Percentiles rank a stretch among this genome's conserved stretches.
Evolutionary conservation across 352 stramenopile genomes (phyloP).

Genomic region (Globisporangium spiculum): DNA sequence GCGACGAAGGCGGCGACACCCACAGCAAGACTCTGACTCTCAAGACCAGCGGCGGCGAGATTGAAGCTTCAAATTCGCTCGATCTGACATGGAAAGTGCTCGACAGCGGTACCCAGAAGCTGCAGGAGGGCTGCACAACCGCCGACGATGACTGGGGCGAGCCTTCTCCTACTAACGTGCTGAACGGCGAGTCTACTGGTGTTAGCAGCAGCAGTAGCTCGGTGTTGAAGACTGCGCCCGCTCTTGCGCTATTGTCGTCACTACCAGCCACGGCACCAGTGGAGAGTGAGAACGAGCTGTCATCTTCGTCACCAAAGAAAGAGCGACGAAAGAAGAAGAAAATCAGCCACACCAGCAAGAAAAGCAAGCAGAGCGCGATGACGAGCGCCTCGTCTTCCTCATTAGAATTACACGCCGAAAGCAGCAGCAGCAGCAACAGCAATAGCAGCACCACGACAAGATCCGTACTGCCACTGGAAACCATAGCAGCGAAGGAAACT

Average conservation of each 20-base stretch:
- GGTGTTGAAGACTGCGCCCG: neutral
- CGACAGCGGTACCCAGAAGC: too few relatives aligned
- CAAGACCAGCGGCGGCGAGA: neutral
- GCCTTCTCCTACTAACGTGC: neutral
- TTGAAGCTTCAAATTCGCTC: neutral
- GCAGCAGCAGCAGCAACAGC: neutral
- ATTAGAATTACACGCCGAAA: neutral
- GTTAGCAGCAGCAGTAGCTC: neutral
- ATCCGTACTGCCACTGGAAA: neutral
- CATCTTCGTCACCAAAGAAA: conserved; percentile 1
- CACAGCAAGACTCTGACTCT: neutral
- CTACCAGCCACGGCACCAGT: neutral
- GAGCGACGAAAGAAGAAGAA: conserved; percentile 16
- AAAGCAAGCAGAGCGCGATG: conserved; percentile 3
- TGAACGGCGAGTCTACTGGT: neutral
- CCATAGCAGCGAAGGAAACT: neutral
- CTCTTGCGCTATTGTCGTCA: neutral
- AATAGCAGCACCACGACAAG: neutral
- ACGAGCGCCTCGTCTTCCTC: neutral
- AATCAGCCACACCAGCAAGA: neutral
- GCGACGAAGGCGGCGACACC: too few relatives aligned
- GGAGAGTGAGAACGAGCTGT: neutral
- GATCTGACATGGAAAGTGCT: neutral
- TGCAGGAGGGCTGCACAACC: too few relatives aligned
- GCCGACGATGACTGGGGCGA: neutral